Conservation (phyloP, 352 stramenopile genomes). For the Phytophthora agathidicida region DNA sequence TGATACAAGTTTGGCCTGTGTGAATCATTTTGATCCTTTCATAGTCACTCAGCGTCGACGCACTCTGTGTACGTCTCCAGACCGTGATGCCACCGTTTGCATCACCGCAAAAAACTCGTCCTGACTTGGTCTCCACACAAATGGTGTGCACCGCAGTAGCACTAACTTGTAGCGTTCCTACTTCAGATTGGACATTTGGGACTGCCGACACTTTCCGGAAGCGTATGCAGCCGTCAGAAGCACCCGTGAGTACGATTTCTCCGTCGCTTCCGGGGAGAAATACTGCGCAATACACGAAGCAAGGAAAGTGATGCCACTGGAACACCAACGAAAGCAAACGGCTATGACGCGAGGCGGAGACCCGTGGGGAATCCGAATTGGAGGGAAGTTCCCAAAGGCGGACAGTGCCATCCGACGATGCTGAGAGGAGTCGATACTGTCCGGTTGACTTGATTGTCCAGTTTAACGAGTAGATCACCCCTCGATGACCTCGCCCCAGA, state of each 20-base stretch:
- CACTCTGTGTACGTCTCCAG: slow-evolving; percentile 30
- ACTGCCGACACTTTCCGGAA: slow-evolving; percentile 39
- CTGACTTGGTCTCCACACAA: slow-evolving; percentile 47
- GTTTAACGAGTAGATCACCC: slow-evolving; percentile 65
- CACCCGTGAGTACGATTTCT: slow-evolving; percentile 48
- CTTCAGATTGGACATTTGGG: slow-evolving; percentile 21
- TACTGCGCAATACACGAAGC: slow-evolving; percentile 69
- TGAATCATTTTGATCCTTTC: slow-evolving; percentile 58
- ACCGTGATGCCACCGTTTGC: slow-evolving; percentile 52
- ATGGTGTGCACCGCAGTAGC: slow-evolving; percentile 54
- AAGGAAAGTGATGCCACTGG: slow-evolving; percentile 65
- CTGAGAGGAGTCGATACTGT: slow-evolving; percentile 43
- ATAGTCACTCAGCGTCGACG: slow-evolving; percentile 22
- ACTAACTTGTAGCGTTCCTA: slow-evolving; percentile 31
- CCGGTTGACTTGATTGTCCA: slow-evolving; percentile 35
- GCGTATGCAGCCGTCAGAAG: slow-evolving; percentile 60
- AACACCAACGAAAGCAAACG: slow-evolving; percentile 20
- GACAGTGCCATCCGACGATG: slow-evolving; percentile 66
- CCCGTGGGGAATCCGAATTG: slow-evolving; percentile 1
- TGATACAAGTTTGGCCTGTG: slow-evolving; percentile 57
- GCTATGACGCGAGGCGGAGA: background rate
- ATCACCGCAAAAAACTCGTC: slow-evolving; percentile 68
- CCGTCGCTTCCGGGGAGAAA: slow-evolving; percentile 45
- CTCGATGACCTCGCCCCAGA: slow-evolving; percentile 50
- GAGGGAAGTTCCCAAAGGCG: slow-evolving; percentile 44